These are phyloP conservation scores for Fusarium beomiforme DNA, from an alignment of 2,329 filamentous ascomycete species.

Conservation along the genomic window DNA sequence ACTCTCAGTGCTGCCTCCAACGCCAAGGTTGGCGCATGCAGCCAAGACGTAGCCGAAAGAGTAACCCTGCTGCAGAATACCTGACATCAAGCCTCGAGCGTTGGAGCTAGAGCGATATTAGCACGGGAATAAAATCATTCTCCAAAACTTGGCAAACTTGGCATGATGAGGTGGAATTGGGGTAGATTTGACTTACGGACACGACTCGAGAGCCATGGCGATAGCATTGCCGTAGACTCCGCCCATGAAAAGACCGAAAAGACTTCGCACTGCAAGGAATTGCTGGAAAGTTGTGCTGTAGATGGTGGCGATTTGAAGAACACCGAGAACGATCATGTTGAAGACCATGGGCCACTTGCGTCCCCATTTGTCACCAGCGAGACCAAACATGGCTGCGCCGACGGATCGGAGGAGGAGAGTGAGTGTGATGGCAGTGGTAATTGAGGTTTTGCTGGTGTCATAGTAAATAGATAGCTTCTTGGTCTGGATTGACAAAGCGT, in stretches of 20 bases:
- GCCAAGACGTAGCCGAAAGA: conserved; percentile 83
- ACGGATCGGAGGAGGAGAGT: conserved; percentile 79
- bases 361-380: conserved; percentile 81
- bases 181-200: conserved; percentile 60
- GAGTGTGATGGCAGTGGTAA: conserved; percentile 79
- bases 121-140: conserved; percentile 27
- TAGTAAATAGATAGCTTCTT: conserved; percentile 70
- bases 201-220: conserved; percentile 80
- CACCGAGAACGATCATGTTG: conserved; percentile 78
- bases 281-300: conserved; percentile 77
- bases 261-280: conserved; percentile 77
- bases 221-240: conserved; percentile 83
- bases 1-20: conserved; percentile 68
- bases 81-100: conserved; percentile 82
- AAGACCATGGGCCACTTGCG: conserved; percentile 86
- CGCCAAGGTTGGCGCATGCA: conserved; percentile 77
- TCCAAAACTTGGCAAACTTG: conserved; percentile 28
- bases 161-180: not conserved
- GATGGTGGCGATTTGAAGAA: conserved; percentile 79
- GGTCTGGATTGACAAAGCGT: conserved; percentile 82
- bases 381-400: conserved; percentile 79
- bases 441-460: conserved; percentile 66
- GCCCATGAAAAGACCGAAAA: conserved; percentile 84
- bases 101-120: conserved; percentile 56
- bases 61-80: conserved; percentile 85